phyloP scores from a whole-genome alignment of 1,284 basidiomycete species.

The Ganoderma resinaceum region DNA sequence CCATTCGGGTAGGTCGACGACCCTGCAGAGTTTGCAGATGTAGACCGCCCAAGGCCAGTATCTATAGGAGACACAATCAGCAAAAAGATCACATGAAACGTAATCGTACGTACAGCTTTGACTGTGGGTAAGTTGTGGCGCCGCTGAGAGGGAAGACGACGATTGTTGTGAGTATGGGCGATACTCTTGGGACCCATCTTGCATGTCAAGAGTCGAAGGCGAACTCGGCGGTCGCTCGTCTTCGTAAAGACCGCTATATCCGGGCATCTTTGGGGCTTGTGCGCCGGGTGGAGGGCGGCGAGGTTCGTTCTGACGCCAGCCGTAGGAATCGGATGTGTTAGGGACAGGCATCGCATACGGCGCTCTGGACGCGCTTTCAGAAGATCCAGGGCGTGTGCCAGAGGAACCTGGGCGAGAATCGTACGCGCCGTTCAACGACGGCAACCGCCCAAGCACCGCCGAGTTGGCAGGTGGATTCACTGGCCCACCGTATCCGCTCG shows the following conservation, averaged over 20 bases:
- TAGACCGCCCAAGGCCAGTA: constrained; percentile 28
- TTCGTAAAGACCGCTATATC: constrained; percentile 28
- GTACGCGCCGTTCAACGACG: constrained; percentile 27
- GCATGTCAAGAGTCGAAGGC: constrained; percentile 34
- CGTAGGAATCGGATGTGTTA: constrained; percentile 27
- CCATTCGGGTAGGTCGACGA: constrained; percentile 28
- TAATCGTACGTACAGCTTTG: constrained; percentile 21
- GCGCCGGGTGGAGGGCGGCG: constrained; percentile 32
- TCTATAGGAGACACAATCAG: constrained; percentile 16
- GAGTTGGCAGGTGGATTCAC: constrained; percentile 27
- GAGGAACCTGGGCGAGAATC: constrained; percentile 32
- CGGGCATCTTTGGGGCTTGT: constrained; percentile 28
- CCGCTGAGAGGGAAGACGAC: constrained; percentile 20
- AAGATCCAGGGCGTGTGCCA: constrained; percentile 29
- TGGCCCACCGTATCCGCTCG: constrained; percentile 19
- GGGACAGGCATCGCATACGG: constrained; percentile 37
- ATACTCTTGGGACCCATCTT: constrained; percentile 29
- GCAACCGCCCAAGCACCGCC: constrained; percentile 25
- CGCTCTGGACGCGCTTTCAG: constrained; percentile 24
- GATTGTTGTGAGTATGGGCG: constrained; percentile 29
- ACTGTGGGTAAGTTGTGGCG: constrained; percentile 20
- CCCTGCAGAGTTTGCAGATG: constrained; percentile 28
- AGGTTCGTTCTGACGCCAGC: constrained; percentile 31
- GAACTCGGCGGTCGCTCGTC: constrained; percentile 36
- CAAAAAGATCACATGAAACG: background rate